A percentile compares a stretch with the other conserved stretches of the same genome.
phyloP scores from a whole-genome alignment of 345 rosid genomes.

The Clarkia xantiana region DNA sequence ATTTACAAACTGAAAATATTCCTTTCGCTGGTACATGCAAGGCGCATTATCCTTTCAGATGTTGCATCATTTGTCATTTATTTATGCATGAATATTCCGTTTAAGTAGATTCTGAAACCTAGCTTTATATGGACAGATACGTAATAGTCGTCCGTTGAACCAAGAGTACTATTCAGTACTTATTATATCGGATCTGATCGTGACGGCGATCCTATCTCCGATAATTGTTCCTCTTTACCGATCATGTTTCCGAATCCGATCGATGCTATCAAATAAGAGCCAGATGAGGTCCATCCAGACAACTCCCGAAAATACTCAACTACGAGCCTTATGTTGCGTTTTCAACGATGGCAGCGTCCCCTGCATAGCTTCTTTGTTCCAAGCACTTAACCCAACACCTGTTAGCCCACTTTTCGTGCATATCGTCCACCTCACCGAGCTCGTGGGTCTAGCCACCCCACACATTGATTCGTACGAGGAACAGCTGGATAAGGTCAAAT shows the following conservation, averaged over 20 bases:
- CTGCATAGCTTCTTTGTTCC: constrained; percentile 11
- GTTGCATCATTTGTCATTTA: too few species aligned
- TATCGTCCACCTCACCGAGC: constrained; percentile 12
- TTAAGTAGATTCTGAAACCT: too few species aligned
- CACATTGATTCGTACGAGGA: constrained; percentile 10
- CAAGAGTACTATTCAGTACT: too few species aligned
- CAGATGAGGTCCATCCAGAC: constrained; percentile 2
- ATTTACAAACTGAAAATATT: too few species aligned
- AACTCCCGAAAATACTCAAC: constrained; percentile 2
- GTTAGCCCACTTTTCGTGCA: constrained; percentile 9
- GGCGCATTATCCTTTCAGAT: too few species aligned
- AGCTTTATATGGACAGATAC: too few species aligned
- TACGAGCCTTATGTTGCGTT: constrained; percentile 15
- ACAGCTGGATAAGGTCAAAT: neutral
- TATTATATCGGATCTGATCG: constrained; percentile 3
- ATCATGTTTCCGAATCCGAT: neutral
- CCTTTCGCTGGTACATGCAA: too few species aligned
- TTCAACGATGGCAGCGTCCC: constrained; percentile 10
- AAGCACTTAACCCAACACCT: constrained; percentile 6
- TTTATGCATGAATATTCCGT: too few species aligned
- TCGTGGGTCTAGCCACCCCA: constrained; percentile 13
- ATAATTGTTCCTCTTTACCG: constrained; percentile 8
- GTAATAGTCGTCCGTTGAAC: too few species aligned
- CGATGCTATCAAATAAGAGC: neutral
- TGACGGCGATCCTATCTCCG: constrained; percentile 13